A percentile compares a stretch with the other conserved stretches of the same genome.
Conservation (phyloP, 768 basidiomycete species). For the Suillus spraguei region DNA sequence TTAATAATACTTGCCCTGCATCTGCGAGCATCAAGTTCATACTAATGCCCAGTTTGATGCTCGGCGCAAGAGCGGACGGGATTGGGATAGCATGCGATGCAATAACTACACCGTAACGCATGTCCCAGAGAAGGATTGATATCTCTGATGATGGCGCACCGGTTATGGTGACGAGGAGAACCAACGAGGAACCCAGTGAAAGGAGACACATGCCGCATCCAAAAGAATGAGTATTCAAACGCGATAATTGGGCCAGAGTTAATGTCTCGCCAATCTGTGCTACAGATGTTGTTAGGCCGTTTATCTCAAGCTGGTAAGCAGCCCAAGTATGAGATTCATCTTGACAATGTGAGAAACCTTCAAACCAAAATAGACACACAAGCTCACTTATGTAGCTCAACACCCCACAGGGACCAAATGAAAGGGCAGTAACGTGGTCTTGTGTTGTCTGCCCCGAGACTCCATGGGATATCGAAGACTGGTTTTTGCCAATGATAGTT, state of each 20-base stretch:
- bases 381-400: slow-evolving; percentile 53
- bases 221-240: slow-evolving; percentile 7
- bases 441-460: background rate
- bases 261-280: slow-evolving; percentile 27
- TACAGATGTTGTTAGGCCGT: slow-evolving; percentile 26
- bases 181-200: slow-evolving; percentile 58
- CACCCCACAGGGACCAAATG: slow-evolving; percentile 47
- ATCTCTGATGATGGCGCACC: slow-evolving; percentile 40
- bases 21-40: slow-evolving; percentile 37
- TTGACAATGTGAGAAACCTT: slow-evolving; percentile 24
- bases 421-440: slow-evolving; percentile 17
- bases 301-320: slow-evolving; percentile 35
- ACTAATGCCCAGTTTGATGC: slow-evolving; percentile 31
- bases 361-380: background rate
- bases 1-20: slow-evolving; percentile 53
- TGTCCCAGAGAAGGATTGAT: slow-evolving; percentile 65
- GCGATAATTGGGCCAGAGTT: slow-evolving; percentile 29
- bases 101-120: slow-evolving; percentile 68
- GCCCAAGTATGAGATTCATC: slow-evolving; percentile 48
- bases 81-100: slow-evolving; percentile 52
- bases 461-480: slow-evolving; percentile 6
- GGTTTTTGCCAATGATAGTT: background rate
- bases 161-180: slow-evolving; percentile 52
- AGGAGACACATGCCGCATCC: slow-evolving; percentile 39
- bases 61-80: slow-evolving; percentile 43